These are phyloP conservation scores for Trichoderma reesei DNA, from an alignment of 495 filamentous ascomycete genomes.

Conservation along the genomic window DNA sequence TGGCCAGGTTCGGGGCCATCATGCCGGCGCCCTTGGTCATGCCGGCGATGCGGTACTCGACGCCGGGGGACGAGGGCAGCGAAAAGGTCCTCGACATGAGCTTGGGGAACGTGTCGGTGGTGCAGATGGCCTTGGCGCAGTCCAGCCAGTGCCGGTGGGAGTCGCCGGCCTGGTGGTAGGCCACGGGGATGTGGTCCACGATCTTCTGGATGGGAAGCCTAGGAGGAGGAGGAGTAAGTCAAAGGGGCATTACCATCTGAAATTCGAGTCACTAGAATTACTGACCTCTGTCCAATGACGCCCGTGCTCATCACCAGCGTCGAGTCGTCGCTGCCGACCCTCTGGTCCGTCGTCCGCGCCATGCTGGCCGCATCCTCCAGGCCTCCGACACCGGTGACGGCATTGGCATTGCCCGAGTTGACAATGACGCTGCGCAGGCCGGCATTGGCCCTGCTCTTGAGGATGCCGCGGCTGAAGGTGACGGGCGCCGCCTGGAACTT, in stretches of 20 bases:
- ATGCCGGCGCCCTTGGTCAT: slow-evolving; percentile 99
- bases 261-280: too few relatives aligned
- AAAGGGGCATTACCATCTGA: too few relatives aligned
- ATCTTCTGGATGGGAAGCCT: slow-evolving; percentile 90
- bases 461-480: slow-evolving; percentile 63
- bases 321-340: slow-evolving; percentile 51
- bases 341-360: slow-evolving; percentile 66
- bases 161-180: slow-evolving; percentile 54
- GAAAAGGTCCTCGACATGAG: slow-evolving; percentile 75
- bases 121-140: slow-evolving; percentile 90
- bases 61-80: slow-evolving; percentile 68
- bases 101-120: slow-evolving; percentile 98
- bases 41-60: slow-evolving; percentile 75
- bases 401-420: slow-evolving; percentile 96
- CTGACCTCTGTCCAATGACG: slow-evolving; percentile 86
- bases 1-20: slow-evolving; percentile 99
- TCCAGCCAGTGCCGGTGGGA: slow-evolving; percentile 79
- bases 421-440: slow-evolving; percentile 77
- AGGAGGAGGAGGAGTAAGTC: too few relatives aligned
- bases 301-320: slow-evolving; percentile 96
- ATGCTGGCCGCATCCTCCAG: slow-evolving; percentile 81
- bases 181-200: slow-evolving; percentile 66
- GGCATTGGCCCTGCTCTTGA: slow-evolving; percentile 53
- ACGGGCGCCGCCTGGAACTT: slow-evolving; percentile 97
- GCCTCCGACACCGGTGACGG: slow-evolving; percentile 87